A percentile compares a stretch with the other conserved stretches of the same genome.
Evolutionary conservation across 2,329 filamentous ascomycete genomes (phyloP).

Genomic region (Hortaea werneckii): DNA sequence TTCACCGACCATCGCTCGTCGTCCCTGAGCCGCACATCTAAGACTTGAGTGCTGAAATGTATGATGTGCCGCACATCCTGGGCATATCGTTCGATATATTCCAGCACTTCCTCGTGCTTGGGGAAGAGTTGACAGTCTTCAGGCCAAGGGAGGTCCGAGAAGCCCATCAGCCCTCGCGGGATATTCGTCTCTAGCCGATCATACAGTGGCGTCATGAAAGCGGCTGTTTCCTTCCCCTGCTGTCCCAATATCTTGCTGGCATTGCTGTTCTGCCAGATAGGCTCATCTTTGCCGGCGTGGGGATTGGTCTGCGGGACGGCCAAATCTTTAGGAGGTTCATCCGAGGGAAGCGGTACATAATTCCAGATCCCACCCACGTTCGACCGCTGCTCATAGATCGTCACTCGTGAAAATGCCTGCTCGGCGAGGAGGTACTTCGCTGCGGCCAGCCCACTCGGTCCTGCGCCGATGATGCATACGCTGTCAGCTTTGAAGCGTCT

Average conservation of each 20-base stretch:
- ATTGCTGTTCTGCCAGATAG: slow-evolving; percentile 38
- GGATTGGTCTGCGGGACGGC: slow-evolving; percentile 58
- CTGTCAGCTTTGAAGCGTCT: slow-evolving; percentile 38
- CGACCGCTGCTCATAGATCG: slow-evolving; percentile 71
- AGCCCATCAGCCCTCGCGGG: slow-evolving; percentile 69
- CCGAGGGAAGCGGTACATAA: slow-evolving; percentile 47
- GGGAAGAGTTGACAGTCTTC: slow-evolving; percentile 62
- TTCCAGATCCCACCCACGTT: slow-evolving; percentile 80
- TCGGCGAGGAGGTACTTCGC: slow-evolving; percentile 74
- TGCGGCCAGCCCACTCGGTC: slow-evolving; percentile 65
- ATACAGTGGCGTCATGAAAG: slow-evolving; percentile 79
- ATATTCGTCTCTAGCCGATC: slow-evolving; percentile 79
- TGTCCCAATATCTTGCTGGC: slow-evolving; percentile 4
- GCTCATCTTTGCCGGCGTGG: slow-evolving; percentile 51
- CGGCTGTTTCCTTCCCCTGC: slow-evolving; percentile 32
- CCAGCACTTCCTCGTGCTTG: slow-evolving; percentile 55
- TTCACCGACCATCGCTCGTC: slow-evolving; percentile 49
- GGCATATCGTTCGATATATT: slow-evolving; percentile 66
- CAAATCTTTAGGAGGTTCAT: slow-evolving; percentile 32
- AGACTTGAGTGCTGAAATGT: slow-evolving; percentile 59
- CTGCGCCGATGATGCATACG: slow-evolving; percentile 74
- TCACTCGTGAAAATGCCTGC: slow-evolving; percentile 57
- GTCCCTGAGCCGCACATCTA: slow-evolving; percentile 39
- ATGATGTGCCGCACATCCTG: slow-evolving; percentile 57
- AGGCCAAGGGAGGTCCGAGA: slow-evolving; percentile 49